Percentiles rank a stretch among this genome's conserved stretches.
phyloP scores from a whole-genome alignment of 345 rosid species.

The Salix dunnii region DNA sequence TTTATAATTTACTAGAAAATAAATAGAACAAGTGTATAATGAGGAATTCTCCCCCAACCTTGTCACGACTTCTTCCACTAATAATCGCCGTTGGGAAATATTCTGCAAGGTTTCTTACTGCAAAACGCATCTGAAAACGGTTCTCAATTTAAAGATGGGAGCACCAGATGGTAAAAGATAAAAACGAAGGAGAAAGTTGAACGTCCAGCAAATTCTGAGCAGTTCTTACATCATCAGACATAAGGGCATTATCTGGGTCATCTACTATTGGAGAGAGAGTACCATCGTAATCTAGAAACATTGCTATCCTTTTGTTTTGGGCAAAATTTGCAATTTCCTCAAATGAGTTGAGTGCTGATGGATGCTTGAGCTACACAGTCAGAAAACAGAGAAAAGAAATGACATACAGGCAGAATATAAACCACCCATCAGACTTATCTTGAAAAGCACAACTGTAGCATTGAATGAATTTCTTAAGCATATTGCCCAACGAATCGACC shows the following conservation, averaged over 20 bases:
- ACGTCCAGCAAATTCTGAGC: not conserved
- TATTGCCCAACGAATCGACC: not conserved
- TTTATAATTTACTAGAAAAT: not conserved
- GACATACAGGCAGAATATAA: not conserved
- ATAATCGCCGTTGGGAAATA: conserved; percentile 89
- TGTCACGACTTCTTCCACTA: conserved; percentile 93
- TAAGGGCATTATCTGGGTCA: conserved; percentile 71
- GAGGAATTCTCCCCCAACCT: conserved; percentile 39
- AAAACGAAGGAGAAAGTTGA: not conserved
- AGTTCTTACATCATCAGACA: conserved; percentile 70
- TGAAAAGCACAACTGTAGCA: not conserved
- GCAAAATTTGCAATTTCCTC: conserved; percentile 54
- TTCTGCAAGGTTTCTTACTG: conserved; percentile 69
- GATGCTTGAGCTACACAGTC: conserved; percentile 62
- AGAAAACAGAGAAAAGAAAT: not conserved
- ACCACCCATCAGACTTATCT: not conserved
- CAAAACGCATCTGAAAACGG: conserved; percentile 74
- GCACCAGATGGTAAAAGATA: not conserved
- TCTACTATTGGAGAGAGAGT: conserved; percentile 94
- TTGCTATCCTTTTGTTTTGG: conserved; percentile 66
- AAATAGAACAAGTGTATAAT: not conserved
- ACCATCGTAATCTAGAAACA: conserved; percentile 87
- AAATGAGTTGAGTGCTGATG: conserved; percentile 73
- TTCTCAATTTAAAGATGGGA: not conserved
- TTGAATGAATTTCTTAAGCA: not conserved